Evolutionary conservation across 2,329 filamentous ascomycete species (phyloP).

Genomic region (Catunica adiposa): DNA sequence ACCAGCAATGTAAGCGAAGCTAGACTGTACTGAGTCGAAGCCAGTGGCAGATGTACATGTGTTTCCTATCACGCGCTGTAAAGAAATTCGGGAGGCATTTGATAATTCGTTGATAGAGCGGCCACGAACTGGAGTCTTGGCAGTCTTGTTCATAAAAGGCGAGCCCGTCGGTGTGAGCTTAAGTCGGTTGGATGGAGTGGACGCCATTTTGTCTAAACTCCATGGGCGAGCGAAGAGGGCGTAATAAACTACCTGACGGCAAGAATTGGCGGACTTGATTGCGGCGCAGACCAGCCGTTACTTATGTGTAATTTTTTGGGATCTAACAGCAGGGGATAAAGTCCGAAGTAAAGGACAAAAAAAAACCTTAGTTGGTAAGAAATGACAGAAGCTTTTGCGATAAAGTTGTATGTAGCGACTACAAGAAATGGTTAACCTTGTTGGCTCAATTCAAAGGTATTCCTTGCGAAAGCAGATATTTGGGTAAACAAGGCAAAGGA

Average conservation of each 20-base stretch:
- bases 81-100: constrained; percentile 46
- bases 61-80: constrained; percentile 78
- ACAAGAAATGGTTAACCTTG: constrained; percentile 3
- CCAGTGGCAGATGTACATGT: constrained; percentile 72
- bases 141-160: constrained; percentile 38
- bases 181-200: constrained; percentile 40
- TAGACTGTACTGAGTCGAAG: constrained; percentile 64
- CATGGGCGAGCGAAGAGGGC: constrained; percentile 27
- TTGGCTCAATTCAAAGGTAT: background rate
- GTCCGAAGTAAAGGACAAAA: too few species aligned
- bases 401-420: background rate
- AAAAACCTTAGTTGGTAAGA: background rate
- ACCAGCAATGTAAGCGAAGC: constrained; percentile 82
- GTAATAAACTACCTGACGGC: background rate
- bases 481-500: background rate
- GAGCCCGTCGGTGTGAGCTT: constrained; percentile 65
- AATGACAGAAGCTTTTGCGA: background rate
- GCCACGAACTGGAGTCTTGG: constrained; percentile 44
- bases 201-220: constrained; percentile 35
- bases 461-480: background rate
- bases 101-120: constrained; percentile 28
- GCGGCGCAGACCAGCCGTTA: background rate
- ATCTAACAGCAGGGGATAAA: background rate
- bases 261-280: background rate
- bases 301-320: background rate